Evolutionary conservation across 2,329 filamentous ascomycete species (phyloP), one percentile per base, ranked within the genome.

Genomic region (Hypoxylon rubiginosum): DNA sequence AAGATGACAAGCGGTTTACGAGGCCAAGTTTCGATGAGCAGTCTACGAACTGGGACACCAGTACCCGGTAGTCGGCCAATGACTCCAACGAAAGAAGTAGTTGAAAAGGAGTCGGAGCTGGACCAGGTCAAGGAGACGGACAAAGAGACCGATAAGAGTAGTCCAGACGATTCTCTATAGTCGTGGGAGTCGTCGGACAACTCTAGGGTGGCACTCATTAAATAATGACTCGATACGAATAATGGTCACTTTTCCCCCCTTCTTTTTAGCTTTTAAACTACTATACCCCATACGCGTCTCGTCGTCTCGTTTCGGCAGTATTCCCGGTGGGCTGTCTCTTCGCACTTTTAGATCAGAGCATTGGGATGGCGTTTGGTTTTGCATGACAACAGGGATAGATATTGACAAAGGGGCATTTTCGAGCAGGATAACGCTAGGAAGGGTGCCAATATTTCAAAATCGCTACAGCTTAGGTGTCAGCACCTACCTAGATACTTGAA

Each of bases 151-250:
- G 58, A 60, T 15, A 54, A 66, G 46, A 36, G 50, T 30, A 45
- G 17, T 26, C 19, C 48, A 13, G 60, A 62, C 46, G 57, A 64
- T 19, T 62, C 63, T 21, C 67, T 54, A 48, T 64, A 67, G 64
- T 67, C 67, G 26, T 59, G 63, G 54, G 67, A 51, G 13, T 66
- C 63, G 24, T 55, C 56, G 5, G 63, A 66, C 15, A 64, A 64
- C 26, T 64, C 66, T 6, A 30, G 59, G n/a, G 45, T 62, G 45
- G 56, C 39, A n/a, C 66, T 68, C 28, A 32, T 66, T 32, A 58
- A 55, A 46, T 55, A 41, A 45, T 8, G 26, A 43, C 34, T 15
- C 19, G 32, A 21, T 52, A 54, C 19, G 21, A 49, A 34, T 30
- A 21, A 11, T 11, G 17, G 45, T 28, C 11, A 11, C 45, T 19